Evolutionary conservation across 1,284 basidiomycete species (phyloP), one percentile per base, ranked within the genome.

Genomic region (Meripilus lineatus): DNA sequence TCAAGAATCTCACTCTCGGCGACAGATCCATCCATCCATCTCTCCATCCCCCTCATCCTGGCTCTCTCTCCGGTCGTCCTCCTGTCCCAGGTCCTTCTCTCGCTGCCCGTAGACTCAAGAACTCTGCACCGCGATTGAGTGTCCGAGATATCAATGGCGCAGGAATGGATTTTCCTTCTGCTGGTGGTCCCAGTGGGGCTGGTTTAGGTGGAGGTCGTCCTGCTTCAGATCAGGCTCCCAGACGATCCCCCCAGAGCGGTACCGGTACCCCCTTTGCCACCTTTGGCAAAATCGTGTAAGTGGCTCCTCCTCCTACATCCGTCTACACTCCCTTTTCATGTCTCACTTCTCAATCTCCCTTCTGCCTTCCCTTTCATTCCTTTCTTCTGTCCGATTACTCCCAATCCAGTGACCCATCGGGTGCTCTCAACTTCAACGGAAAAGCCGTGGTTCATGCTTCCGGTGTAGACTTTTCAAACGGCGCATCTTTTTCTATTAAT

Each of bases 381-480:
- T 32, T 34, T 23, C 39, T 40, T 47, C 5, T 32, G n/a, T 11
- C 22, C 24, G 8, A 14, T 39, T 14, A 25, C 26, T 23, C 30
- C 38, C 14, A 30, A 21, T 45, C 15, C 58, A 93, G 90, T 49
- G 95, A 99, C 70, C 93, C 94, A 0, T 93, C 89, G 1, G 95
- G 95, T 15, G 84, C 85, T 1, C 84, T 99, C 57, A 93, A 92
- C 60, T 99, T 99, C 62, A 80, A 77, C 32, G 90, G 89, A 47
- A 98, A 98, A 64, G 96, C 96, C 1, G 80, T 98, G 26, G 64
- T 99, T 14, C 92, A 97, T 61, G 84, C 93, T 0, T 75, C 84
- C 14, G 96, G 95, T 43, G 95, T 99, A 56, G 89, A 99, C 58
- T 99, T 99, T 63, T 86, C 84, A 20, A 93, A 88, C 55, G 96